Conservation (phyloP, 495 filamentous ascomycete genomes). For the Amphirosellinia nigrospora region DNA sequence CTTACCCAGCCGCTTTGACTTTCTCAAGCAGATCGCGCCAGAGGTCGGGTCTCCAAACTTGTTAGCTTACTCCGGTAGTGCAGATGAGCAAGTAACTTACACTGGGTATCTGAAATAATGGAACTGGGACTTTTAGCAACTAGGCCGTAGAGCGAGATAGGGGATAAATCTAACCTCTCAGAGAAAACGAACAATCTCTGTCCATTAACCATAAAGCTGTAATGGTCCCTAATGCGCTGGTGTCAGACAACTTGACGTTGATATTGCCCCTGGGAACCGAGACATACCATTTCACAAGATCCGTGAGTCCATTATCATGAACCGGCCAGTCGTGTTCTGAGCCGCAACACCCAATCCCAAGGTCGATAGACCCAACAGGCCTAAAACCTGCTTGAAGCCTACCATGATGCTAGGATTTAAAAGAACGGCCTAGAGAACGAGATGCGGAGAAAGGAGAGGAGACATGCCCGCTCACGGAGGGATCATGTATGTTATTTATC, state of each 20-base stretch:
- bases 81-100: neutral
- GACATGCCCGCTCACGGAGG: neutral
- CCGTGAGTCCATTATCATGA: slow-evolving; percentile 57
- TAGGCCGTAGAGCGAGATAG: no score
- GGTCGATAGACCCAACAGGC: neutral
- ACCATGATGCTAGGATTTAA: neutral
- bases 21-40: slow-evolving; percentile 70
- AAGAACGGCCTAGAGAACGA: neutral
- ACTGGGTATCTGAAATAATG: slow-evolving; percentile 14
- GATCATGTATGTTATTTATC: neutral
- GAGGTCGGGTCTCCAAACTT: slow-evolving; percentile 48
- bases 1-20: slow-evolving; percentile 63
- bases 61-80: neutral
- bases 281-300: slow-evolving; percentile 53
- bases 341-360: neutral
- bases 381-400: neutral
- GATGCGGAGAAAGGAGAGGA: neutral
- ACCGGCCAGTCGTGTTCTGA: slow-evolving; percentile 47
- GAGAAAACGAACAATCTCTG: slow-evolving; percentile 63
- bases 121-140: neutral
- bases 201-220: slow-evolving; percentile 63
- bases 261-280: neutral
- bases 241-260: neutral
- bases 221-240: slow-evolving; percentile 54
- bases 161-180: slow-evolving; percentile 49